phyloP scores from a whole-genome alignment of 106 monocot species.

The Dendrobium officinale region DNA sequence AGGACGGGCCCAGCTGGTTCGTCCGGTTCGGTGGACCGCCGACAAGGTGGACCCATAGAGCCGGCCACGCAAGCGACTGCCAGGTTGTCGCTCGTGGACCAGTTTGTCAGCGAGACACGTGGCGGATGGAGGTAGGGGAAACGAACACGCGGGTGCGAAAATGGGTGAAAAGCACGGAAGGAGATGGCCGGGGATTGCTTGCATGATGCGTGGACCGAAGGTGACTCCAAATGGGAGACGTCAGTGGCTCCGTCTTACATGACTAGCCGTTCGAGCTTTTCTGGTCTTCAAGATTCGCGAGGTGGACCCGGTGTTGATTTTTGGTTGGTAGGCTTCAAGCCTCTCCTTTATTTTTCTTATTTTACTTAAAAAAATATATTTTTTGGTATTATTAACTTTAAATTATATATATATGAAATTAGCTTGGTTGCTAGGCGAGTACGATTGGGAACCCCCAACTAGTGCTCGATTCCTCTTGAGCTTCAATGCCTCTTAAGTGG shows the following conservation, averaged over 20 bases:
- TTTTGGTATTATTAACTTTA: too few relatives aligned
- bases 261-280: not conserved
- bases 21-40: not conserved
- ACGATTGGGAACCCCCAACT: too few relatives aligned
- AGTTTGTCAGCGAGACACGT: not conserved
- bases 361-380: too few relatives aligned
- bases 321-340: too few relatives aligned
- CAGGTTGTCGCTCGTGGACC: not conserved
- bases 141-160: not conserved
- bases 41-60: not conserved
- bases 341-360: too few relatives aligned
- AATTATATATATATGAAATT: too few relatives aligned
- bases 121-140: not conserved
- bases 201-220: not conserved
- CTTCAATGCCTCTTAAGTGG: too few relatives aligned
- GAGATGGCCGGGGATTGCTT: not conserved
- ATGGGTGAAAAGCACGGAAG: too few relatives aligned
- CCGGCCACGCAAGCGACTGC: not conserved
- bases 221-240: too few relatives aligned
- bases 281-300: not conserved
- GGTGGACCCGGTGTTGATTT: not conserved
- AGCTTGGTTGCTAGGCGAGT: too few relatives aligned
- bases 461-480: too few relatives aligned
- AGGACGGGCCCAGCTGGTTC: not conserved
- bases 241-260: not conserved